These are phyloP conservation scores for Cicer judaicum DNA, from an alignment of 306 rosid species.

Conservation along the genomic window DNA sequence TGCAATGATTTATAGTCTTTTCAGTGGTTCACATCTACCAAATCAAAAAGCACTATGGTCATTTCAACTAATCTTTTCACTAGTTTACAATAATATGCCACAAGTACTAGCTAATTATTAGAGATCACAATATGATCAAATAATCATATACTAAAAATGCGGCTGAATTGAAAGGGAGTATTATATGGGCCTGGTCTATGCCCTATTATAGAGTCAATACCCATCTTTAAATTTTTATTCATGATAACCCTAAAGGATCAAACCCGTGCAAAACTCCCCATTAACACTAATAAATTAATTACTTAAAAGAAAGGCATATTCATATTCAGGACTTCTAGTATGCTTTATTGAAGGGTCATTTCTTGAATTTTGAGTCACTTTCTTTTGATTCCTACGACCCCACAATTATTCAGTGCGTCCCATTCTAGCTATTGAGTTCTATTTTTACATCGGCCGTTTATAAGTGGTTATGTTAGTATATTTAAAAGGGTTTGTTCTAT, in stretches of 20 bases:
- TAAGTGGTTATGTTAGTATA: no score
- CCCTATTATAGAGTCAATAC: background rate
- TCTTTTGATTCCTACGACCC: slow-evolving; percentile 49
- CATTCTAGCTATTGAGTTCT: slow-evolving; percentile 42
- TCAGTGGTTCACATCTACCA: slow-evolving; percentile 40
- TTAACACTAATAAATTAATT: slow-evolving; percentile 18
- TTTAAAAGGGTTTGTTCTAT: no score
- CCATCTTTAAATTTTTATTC: slow-evolving; percentile 33
- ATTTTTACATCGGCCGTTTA: slow-evolving; percentile 7
- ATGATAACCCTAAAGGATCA: slow-evolving; percentile 36
- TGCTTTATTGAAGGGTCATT: slow-evolving; percentile 45
- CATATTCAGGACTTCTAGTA: slow-evolving; percentile 18
- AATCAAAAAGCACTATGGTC: slow-evolving; percentile 42
- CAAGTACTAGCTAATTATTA: background rate
- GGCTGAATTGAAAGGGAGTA: slow-evolving; percentile 39
- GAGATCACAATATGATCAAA: slow-evolving; percentile 26
- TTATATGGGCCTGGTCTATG: no score
- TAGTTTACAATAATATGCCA: background rate
- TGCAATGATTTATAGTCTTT: slow-evolving; percentile 42
- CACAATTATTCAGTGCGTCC: slow-evolving; percentile 52
- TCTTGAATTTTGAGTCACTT: slow-evolving; percentile 52
- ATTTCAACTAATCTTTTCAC: slow-evolving; percentile 30
- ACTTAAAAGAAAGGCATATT: slow-evolving; percentile 39
- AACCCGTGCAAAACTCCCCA: slow-evolving; percentile 47
- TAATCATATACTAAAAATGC: slow-evolving; percentile 17